Conservation (phyloP, 2,329 filamentous ascomycete genomes). For the Lachnellula occidentalis region DNA sequence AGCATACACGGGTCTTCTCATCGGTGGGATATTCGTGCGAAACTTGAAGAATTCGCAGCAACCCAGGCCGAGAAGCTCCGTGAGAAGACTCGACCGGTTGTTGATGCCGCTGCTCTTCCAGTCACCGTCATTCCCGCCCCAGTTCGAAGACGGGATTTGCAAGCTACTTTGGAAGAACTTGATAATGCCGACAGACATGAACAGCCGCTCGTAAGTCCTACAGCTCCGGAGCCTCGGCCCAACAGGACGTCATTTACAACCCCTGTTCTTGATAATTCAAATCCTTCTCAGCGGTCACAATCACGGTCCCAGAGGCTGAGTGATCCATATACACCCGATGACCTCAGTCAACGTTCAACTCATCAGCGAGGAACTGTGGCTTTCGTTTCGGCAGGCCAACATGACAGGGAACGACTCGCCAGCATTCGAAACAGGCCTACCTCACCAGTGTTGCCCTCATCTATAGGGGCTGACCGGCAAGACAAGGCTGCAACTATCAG, state of each 20-base stretch:
- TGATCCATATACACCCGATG: conserved; percentile 26
- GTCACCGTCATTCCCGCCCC: conserved; percentile 58
- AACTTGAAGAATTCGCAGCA: conserved; percentile 56
- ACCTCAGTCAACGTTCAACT: conserved; percentile 19
- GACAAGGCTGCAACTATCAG: conserved; percentile 7
- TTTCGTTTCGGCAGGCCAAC: conserved; percentile 18
- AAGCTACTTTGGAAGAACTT: conserved; percentile 49
- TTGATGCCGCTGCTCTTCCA: conserved; percentile 50
- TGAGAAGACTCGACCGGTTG: conserved; percentile 49
- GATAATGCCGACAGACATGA: conserved; percentile 13
- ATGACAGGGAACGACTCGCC: conserved; percentile 6
- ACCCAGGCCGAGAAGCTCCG: conserved; percentile 55
- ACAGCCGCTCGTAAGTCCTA: background rate
- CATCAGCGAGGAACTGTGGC: conserved; percentile 27
- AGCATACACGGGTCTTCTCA: conserved; percentile 16
- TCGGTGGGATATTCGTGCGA: conserved; percentile 51
- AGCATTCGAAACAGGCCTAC: conserved; percentile 1
- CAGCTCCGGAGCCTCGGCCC: background rate
- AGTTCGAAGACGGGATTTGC: conserved; percentile 50
- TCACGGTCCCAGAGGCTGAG: conserved; percentile 13
- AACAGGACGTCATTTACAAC: background rate
- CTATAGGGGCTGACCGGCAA: background rate
- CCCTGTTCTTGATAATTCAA: background rate
- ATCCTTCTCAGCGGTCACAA: background rate
- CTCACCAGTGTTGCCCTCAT: conserved; percentile 11